Conservation (phyloP, 257 asterid species). For the Anisodus tanguticus region DNA sequence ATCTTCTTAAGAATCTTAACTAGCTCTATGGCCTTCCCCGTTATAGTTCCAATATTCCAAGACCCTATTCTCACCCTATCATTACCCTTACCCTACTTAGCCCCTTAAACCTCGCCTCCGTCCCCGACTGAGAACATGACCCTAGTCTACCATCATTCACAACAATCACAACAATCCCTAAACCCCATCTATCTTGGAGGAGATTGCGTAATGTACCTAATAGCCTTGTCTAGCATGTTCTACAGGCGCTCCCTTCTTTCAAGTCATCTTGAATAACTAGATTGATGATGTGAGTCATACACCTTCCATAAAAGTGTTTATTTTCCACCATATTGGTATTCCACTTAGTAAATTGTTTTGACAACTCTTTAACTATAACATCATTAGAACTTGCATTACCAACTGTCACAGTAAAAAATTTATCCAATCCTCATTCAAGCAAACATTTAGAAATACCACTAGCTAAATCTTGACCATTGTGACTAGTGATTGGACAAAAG, state of each 20-base stretch:
- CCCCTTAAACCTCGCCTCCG: no score
- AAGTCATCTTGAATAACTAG: slow-evolving; percentile 27
- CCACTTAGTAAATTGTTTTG: not conserved
- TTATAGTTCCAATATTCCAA: no score
- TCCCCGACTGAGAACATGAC: no score
- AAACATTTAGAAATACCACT: not conserved
- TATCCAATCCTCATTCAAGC: no score
- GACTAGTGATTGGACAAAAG: slow-evolving; percentile 25
- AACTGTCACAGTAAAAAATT: not conserved
- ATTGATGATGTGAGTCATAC: slow-evolving; percentile 23
- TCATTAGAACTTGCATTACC: slow-evolving; percentile 24
- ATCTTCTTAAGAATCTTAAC: no score
- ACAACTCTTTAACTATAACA: not conserved
- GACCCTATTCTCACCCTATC: no score
- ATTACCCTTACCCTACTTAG: no score
- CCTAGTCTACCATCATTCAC: no score
- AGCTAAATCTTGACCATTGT: not conserved
- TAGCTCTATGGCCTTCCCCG: no score
- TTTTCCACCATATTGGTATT: not conserved
- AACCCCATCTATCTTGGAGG: not conserved
- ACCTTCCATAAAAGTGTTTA: not conserved
- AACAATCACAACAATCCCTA: not conserved
- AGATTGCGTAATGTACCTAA: slow-evolving; percentile 23
- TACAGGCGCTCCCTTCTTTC: not conserved
- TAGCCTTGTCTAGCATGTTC: not conserved